Conservation (phyloP, 1,284 basidiomycete species). For the Pseudomicrostroma phylloplanum region DNA sequence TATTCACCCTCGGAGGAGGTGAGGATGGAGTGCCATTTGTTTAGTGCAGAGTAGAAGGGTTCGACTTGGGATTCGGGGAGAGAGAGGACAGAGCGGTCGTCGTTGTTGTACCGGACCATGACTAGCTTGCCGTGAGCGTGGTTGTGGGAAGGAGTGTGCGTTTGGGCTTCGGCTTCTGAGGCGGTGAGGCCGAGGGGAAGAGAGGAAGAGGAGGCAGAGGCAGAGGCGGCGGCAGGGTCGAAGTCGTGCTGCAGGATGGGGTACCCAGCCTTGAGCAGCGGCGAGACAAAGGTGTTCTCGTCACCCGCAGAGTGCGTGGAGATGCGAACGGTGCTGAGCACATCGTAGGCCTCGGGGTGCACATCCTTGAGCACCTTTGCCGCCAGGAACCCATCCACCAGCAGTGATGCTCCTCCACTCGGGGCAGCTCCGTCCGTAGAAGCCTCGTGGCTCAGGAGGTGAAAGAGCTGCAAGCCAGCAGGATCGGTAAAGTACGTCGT, state of each 20-base stretch:
- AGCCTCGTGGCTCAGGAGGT: slow-evolving; percentile 64
- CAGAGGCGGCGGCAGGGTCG: slow-evolving; percentile 25
- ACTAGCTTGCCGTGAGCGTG: slow-evolving; percentile 60
- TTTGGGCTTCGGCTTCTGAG: no score
- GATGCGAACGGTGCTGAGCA: slow-evolving; percentile 66
- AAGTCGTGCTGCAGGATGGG: slow-evolving; percentile 53
- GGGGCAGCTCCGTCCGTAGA: slow-evolving; percentile 52
- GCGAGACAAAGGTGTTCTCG: slow-evolving; percentile 35
- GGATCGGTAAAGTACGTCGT: slow-evolving; percentile 69
- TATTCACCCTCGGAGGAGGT: slow-evolving; percentile 77
- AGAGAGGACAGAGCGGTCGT: slow-evolving; percentile 61
- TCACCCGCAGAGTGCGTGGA: slow-evolving; percentile 72
- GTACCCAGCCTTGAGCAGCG: slow-evolving; percentile 30
- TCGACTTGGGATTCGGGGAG: slow-evolving; percentile 11
- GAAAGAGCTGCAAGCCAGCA: slow-evolving; percentile 88
- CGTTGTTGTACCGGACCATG: slow-evolving; percentile 89
- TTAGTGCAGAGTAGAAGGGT: slow-evolving; percentile 71
- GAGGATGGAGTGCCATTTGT: slow-evolving; percentile 66
- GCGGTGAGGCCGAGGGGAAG: no score
- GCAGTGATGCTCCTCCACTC: slow-evolving; percentile 74
- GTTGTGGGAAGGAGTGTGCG: slow-evolving; percentile 18
- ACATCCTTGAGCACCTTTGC: slow-evolving; percentile 70
- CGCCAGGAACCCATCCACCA: slow-evolving; percentile 90
- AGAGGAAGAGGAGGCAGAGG: no score
- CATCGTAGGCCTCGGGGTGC: slow-evolving; percentile 66